Base-by-base conservation (phyloP, 306 rosid species). In the Fagus sylvatica region DNA sequence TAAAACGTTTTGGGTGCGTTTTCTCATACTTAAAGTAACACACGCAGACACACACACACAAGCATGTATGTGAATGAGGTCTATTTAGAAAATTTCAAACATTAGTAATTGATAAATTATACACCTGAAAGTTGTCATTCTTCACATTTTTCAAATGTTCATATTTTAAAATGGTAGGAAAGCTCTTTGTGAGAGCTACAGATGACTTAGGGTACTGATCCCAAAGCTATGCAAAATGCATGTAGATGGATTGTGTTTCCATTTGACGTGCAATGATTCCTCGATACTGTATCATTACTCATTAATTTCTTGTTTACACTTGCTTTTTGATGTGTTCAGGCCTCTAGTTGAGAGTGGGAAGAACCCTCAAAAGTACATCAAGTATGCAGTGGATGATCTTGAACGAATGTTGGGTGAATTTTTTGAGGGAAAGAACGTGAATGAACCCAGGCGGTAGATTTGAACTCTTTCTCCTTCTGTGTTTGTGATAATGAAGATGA, bases 361-460 rank as follows among this genome's bases (percentile, higher is more conserved):
- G 91, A 90, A 76, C 77, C 93, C 97, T 61, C 98, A 90, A 76
- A 95, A 93, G 89, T 93, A 89, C 84, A 87, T 90, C 66, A 87
- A 90, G 77, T 95, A 88, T 83, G 77, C 86, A 0, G 90, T 98
- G 0, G 99, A 95, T 83, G 99, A 95, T 88, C 93, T 93, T 8
- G 99, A 95, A 59, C 80, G 96, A 19, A 95, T 95, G 98, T 64
- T 95, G 80, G 96, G 98, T 6, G 99, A 95, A 62, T 95, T 95
- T 88, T 95, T 93, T 4, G 99, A 95, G 84, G 99, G 99, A 48
- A 95, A 89, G 84, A 93, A 78, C 69, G 41, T 91, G 83, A 91
- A 48, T 4, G 99, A 95, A 68, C 89, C 85, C 12, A 95, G 62
- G 83, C 85, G 96, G 61, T 90, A 80, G 83, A 81, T 34, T 16